phyloP scores from a whole-genome alignment of 2,329 filamentous ascomycete species.

The Dendryphion nanum region DNA sequence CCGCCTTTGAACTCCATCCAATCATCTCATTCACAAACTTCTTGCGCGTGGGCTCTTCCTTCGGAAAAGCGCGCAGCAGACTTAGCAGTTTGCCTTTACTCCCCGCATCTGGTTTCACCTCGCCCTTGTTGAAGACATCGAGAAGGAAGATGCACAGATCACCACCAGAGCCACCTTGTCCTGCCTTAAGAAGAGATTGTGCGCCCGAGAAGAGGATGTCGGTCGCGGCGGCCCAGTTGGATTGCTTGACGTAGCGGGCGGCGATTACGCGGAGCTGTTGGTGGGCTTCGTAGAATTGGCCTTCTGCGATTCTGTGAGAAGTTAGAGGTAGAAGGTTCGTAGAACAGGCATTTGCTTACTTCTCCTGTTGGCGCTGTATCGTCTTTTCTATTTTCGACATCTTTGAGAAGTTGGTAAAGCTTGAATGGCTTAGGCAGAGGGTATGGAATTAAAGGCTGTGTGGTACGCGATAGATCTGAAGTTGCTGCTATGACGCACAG shows the following conservation, averaged over 20 bases:
- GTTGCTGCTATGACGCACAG: no score
- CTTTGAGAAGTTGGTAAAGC: slow-evolving; percentile 4
- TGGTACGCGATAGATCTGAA: no score
- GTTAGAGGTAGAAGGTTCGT: no score
- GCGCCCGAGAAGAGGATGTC: slow-evolving; percentile 85
- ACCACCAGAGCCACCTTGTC: slow-evolving; percentile 90
- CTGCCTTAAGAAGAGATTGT: slow-evolving; percentile 80
- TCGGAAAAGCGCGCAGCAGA: slow-evolving; percentile 75
- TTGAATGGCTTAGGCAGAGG: no score
- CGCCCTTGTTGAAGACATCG: slow-evolving; percentile 87
- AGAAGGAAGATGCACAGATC: slow-evolving; percentile 85
- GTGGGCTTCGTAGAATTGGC: slow-evolving; percentile 96
- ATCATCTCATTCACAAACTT: slow-evolving; percentile 87
- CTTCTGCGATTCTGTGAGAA: slow-evolving; percentile 71
- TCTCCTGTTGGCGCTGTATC: slow-evolving; percentile 74
- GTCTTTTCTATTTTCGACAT: slow-evolving; percentile 66
- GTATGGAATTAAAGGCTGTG: no score
- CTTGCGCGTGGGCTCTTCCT: slow-evolving; percentile 86
- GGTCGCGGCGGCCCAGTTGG: slow-evolving; percentile 80
- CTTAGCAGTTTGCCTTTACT: slow-evolving; percentile 74
- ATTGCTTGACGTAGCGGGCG: slow-evolving; percentile 85
- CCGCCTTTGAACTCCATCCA: slow-evolving; percentile 82
- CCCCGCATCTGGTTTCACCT: slow-evolving; percentile 71
- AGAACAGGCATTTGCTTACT: slow-evolving; percentile 49
- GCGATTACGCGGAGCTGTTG: slow-evolving; percentile 96